Percentiles rank a stretch among this genome's conserved stretches.
These are phyloP conservation scores for Paramecium pentaurelia DNA, from an alignment of 73 alveolate genomes.

Conservation along the genomic window DNA sequence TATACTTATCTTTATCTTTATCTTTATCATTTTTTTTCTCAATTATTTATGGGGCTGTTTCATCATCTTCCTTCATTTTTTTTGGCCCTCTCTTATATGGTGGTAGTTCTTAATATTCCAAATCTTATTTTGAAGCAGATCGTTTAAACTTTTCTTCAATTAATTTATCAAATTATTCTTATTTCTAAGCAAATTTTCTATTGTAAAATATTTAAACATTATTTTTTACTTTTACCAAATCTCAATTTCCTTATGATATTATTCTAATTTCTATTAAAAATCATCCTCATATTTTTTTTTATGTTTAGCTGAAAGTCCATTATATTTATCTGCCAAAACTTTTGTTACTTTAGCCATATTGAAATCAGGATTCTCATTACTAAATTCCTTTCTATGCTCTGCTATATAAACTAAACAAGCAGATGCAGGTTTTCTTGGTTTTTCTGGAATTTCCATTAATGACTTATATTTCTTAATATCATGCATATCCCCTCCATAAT, in stretches of 20 bases:
- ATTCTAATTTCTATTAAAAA: not conserved
- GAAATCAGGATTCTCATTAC: not conserved
- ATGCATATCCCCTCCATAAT: not conserved
- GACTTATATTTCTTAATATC: not conserved
- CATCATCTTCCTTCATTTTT: not conserved
- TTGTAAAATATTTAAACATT: not conserved
- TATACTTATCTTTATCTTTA: not conserved
- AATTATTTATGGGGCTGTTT: not conserved
- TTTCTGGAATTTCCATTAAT: not conserved
- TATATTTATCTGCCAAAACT: not conserved
- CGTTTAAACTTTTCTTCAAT: conserved; percentile 4
- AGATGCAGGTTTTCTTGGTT: conserved; percentile 25
- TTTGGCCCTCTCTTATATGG: not conserved
- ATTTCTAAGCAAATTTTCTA: not conserved
- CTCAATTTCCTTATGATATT: not conserved
- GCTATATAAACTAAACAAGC: not conserved
- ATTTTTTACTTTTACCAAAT: not conserved
- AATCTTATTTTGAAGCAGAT: not conserved
- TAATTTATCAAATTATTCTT: not conserved
- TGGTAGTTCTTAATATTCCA: not conserved
- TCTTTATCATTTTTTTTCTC: not conserved
- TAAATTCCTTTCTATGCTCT: not conserved
- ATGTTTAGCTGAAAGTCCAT: not conserved
- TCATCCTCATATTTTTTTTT: conserved; percentile 20
- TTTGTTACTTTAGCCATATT: not conserved